phyloP scores from a whole-genome alignment of 129 eudicot species.

The Helianthus annuus region HanXRQr2.0-SUNRISE NC_035441.2:140042251-140042750 shows the following conservation, averaged over 20 bases:
- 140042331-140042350: slow-evolving; percentile 39
- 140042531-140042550: slow-evolving; percentile 1
- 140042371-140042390: slow-evolving; percentile 21
- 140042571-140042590: slow-evolving; percentile 24
- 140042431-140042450: slow-evolving; percentile 10
- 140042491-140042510: slow-evolving; percentile 22
- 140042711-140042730: background rate
- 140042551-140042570: slow-evolving; percentile 24
- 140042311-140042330: slow-evolving; percentile 22
- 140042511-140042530: slow-evolving; percentile 1
- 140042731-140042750: background rate
- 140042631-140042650: background rate
- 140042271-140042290: slow-evolving; percentile 31
- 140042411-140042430: background rate
- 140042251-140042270: slow-evolving; percentile 25
- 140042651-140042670: background rate
- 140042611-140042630: slow-evolving; percentile 20
- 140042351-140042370: slow-evolving; percentile 34
- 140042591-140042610: slow-evolving; percentile 32
- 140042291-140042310: slow-evolving; percentile 32
- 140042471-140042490: slow-evolving; percentile 14
- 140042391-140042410: background rate
- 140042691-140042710: background rate
- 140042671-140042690: background rate
- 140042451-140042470: slow-evolving; percentile 10